Base-by-base conservation (phyloP, 1,139 yeast genomes). In the Suhomyces coccinellae region DNA sequence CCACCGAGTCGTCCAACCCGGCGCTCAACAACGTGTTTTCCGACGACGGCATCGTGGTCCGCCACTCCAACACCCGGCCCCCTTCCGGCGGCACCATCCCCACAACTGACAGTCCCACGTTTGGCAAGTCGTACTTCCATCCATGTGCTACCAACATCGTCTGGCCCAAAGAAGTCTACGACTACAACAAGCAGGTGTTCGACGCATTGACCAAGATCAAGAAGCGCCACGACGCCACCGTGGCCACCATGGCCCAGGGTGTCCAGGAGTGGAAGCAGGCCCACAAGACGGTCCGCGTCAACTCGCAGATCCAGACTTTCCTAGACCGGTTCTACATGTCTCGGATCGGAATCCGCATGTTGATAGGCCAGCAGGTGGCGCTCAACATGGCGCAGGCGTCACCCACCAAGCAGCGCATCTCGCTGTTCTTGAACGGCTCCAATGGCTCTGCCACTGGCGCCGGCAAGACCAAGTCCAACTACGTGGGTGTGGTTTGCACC, bases 201-300 rank as follows among this genome's bases (percentile, higher is more conserved):
- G 83, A 83, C 43, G 73, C 88, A 0, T 71, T 89, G 47, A 77
- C 81, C 42, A 80, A 77, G 52, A 89, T 89, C 63, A 89, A 89
- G 60, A 80, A 79, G 56, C 74, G 97, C 43, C 97, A 90, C 61
- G 97, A 90, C 66, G 95, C 96, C 2, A 91, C 96, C 0, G 97
- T 90, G 11, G 87, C 95, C 10, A 89, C 96, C 0, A 85, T 90
- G 65, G 97, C 97, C 1, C 91, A 87, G 57, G 97, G 97, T 15
- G 95, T 89, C 9, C 83, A 85, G 57, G 95, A 87, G 65, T 90
- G 96, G 96, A 89, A 89, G 60, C 63, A 57, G 48, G 79, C 73
- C 53, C 77, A 76, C 56, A 70, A 70, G 54, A 73, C 73, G 2
- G 67, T 72, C 33, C 71, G 60, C 53, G 80, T 73, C 33, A 83